These are phyloP conservation scores for Huntiella bhutanensis DNA, from an alignment of 2,329 filamentous ascomycete genomes.

Conservation along the genomic window DNA sequence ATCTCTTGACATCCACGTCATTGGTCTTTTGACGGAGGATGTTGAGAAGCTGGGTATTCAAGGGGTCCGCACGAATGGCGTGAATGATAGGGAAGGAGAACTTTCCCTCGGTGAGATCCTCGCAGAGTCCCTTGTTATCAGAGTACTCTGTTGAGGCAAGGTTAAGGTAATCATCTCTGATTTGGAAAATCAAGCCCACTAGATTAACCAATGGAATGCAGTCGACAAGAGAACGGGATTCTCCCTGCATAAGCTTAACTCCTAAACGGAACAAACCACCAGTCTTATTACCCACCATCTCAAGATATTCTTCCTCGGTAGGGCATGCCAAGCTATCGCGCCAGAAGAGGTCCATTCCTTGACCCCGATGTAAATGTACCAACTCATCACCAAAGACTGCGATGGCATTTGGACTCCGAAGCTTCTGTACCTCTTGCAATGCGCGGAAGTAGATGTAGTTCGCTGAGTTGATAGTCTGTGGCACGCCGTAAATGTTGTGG, in stretches of 20 bases:
- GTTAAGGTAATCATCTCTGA: constrained; percentile 87
- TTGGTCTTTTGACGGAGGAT: constrained; percentile 80
- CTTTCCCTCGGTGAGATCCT: constrained; percentile 92
- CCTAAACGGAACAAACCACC: constrained; percentile 70
- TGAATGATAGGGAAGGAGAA: constrained; percentile 94
- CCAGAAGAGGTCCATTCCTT: constrained; percentile 88
- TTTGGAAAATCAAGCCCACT: constrained; percentile 74
- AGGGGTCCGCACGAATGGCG: constrained; percentile 59
- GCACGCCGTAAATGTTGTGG: constrained; percentile 66
- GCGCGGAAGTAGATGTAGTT: constrained; percentile 81
- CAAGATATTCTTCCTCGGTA: constrained; percentile 75
- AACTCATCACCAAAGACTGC: constrained; percentile 66
- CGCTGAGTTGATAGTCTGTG: constrained; percentile 78
- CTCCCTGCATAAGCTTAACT: constrained; percentile 75
- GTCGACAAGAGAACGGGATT: constrained; percentile 38
- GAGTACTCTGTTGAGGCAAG: constrained; percentile 57
- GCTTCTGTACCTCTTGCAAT: constrained; percentile 51
- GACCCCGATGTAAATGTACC: constrained; percentile 65
- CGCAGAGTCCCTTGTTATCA: constrained; percentile 80
- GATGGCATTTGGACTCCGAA: constrained; percentile 48
- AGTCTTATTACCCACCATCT: constrained; percentile 86
- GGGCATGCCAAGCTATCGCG: constrained; percentile 68
- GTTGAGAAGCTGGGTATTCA: constrained; percentile 66
- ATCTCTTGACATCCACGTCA: constrained; percentile 75
- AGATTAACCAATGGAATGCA: constrained; percentile 72